These are phyloP conservation scores for Thalassiosira delicatula DNA, from an alignment of 352 stramenopile genomes.

Conservation along the genomic window DNA sequence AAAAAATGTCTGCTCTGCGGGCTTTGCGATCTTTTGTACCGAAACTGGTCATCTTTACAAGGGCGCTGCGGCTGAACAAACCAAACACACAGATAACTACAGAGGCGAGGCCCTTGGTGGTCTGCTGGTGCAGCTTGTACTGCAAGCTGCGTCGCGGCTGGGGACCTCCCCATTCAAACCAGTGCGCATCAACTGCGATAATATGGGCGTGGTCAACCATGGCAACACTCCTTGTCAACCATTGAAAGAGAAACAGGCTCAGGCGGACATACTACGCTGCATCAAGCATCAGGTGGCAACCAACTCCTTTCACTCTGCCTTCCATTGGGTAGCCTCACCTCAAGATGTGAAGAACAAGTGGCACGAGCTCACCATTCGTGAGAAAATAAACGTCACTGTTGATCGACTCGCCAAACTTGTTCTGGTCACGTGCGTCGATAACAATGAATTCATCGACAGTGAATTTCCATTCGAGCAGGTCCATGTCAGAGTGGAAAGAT, in stretches of 20 bases:
- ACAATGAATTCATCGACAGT: constrained; percentile 4
- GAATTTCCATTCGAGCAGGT: constrained; percentile 37
- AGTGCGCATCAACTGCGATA: constrained; percentile 32
- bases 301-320: neutral
- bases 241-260: constrained; percentile 32
- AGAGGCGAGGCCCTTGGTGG: constrained; percentile 14
- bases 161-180: neutral
- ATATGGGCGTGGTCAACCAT: constrained; percentile 41
- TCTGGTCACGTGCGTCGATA: neutral
- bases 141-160: neutral
- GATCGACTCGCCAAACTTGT: constrained; percentile 32
- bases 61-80: too few relatives aligned
- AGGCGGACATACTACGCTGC: constrained; percentile 42
- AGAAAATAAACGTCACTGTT: constrained; percentile 32
- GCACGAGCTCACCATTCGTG: neutral
- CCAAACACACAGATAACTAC: constrained; percentile 35
- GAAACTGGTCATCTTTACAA: too few relatives aligned
- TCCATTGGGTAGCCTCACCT: constrained; percentile 36
- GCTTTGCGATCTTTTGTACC: constrained; percentile 11
- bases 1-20: constrained; percentile 7
- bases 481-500: too few relatives aligned
- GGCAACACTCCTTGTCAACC: neutral
- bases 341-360: constrained; percentile 12
- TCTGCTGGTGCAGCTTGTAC: constrained; percentile 22
- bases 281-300: constrained; percentile 8